These are phyloP conservation scores for Gnaphalium uliginosum DNA, from an alignment of 129 eudicot species.

Conservation along the genomic window DNA sequence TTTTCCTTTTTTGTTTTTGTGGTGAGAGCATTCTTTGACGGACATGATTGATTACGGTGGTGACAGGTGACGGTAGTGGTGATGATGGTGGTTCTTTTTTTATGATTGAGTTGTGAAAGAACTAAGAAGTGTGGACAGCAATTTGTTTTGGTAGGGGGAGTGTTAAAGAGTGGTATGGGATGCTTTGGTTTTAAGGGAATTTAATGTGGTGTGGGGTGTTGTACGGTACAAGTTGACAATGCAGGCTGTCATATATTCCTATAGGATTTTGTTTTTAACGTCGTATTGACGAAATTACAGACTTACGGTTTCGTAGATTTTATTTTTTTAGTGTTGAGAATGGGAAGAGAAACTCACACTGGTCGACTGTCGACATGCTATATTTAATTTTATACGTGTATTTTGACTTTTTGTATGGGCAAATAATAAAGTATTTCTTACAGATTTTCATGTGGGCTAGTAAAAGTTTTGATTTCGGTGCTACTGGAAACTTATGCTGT, in stretches of 20 bases:
- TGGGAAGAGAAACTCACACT: background rate
- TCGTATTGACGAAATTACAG: background rate
- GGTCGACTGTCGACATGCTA: background rate
- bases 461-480: background rate
- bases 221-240: slow-evolving; percentile 27
- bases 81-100: background rate
- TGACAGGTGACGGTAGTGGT: slow-evolving; percentile 20
- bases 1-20: slow-evolving; percentile 39
- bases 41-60: slow-evolving; percentile 40
- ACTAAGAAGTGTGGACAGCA: slow-evolving; percentile 25
- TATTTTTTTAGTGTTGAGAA: background rate
- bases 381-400: background rate
- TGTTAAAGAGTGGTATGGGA: slow-evolving; percentile 12
- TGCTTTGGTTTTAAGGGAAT: slow-evolving; percentile 21
- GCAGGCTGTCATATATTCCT: slow-evolving; percentile 7
- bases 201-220: slow-evolving; percentile 17
- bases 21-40: slow-evolving; percentile 64
- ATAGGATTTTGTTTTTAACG: background rate
- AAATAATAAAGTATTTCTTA: background rate
- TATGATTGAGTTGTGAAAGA: background rate
- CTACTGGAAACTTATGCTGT: background rate
- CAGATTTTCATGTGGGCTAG: background rate
- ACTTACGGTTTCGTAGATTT: background rate
- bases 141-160: slow-evolving; percentile 10
- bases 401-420: background rate